Base-by-base conservation (phyloP, 2,329 filamentous ascomycete genomes). In the Alternaria ethzedia region DNA sequence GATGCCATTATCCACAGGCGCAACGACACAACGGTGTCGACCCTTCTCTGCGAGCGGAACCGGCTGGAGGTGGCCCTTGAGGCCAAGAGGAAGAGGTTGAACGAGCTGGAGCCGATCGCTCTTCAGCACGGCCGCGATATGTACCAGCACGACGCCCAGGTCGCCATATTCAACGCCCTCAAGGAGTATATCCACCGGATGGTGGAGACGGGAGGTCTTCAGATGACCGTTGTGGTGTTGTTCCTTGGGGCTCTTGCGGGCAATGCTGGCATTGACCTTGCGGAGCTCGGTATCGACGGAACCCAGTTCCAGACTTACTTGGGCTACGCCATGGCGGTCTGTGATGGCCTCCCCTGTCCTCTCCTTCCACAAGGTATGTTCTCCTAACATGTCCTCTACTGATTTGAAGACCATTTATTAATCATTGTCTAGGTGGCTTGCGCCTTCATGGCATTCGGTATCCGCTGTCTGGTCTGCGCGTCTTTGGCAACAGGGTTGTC, bases 361-460 rank as follows among this genome's bases (percentile, higher is more conserved):
- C 43, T 62, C 6, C 26, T 57, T 23, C 59, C 54, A 54, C 46
- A 47, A 54, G 54, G 47, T 57, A 54, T 28, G 54, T 41, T 28
- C 5, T 62, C 20, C 51, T 12, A 32, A 13, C 7, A 20, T 36
- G 5, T 46, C 25, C 13, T 21, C 8, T 15, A 36, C 32, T 47
- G n/a, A 10, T 41, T 26, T 25, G 9, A 43, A 25, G 30, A 20
- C 41, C 47, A 20, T 23, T 41, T 43, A 12, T 13, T 50, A 54
- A 47, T 30, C 5, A 9, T 28, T 15, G 43, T 11, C 13, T n/a
- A 58, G 60, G 36, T 32, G 55, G 55, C 10, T 44, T 63, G 3
- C 36, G 60, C 21, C 41, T 62, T 10, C 32, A n/a, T 20, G 54
- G 54, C 30, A 50, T 62, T 50, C 49, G 46, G 13, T 62, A 57